phyloP scores from a whole-genome alignment of 805 yeast genomes.

The Saturnispora zaruensis region DNA sequence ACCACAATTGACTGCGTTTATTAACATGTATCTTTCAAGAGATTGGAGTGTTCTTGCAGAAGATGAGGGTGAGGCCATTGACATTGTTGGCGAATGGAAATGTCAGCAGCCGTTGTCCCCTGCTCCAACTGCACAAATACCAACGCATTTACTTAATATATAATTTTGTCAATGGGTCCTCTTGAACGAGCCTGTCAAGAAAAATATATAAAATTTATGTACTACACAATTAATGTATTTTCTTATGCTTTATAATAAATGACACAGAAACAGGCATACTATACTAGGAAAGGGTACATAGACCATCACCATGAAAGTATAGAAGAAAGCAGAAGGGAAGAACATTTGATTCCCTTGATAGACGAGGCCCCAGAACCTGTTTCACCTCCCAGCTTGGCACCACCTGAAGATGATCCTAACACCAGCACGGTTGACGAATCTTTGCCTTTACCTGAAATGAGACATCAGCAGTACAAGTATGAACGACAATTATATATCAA shows the following conservation, averaged over 20 bases:
- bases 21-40: conserved; percentile 7
- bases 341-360: neutral
- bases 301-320: neutral
- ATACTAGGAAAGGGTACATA: neutral
- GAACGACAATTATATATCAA: neutral
- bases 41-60: conserved; percentile 10
- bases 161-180: neutral
- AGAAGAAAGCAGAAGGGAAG: neutral
- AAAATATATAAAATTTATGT: neutral
- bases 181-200: neutral
- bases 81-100: conserved; percentile 48
- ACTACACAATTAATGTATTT: neutral
- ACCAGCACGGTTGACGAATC: conserved; percentile 4
- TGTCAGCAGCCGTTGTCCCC: conserved; percentile 44
- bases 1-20: conserved; percentile 8
- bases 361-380: conserved; percentile 5
- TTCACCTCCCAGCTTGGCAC: neutral
- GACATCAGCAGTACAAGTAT: conserved; percentile 3
- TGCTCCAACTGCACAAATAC: conserved; percentile 47
- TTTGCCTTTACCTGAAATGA: conserved; percentile 3
- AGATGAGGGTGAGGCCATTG: conserved; percentile 35
- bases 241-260: neutral
- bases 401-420: conserved; percentile 3
- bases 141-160: conserved; percentile 19
- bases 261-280: neutral